phyloP scores from a whole-genome alignment of 2,329 filamentous ascomycete species.

The Aspergillus transmontanensis region DNA sequence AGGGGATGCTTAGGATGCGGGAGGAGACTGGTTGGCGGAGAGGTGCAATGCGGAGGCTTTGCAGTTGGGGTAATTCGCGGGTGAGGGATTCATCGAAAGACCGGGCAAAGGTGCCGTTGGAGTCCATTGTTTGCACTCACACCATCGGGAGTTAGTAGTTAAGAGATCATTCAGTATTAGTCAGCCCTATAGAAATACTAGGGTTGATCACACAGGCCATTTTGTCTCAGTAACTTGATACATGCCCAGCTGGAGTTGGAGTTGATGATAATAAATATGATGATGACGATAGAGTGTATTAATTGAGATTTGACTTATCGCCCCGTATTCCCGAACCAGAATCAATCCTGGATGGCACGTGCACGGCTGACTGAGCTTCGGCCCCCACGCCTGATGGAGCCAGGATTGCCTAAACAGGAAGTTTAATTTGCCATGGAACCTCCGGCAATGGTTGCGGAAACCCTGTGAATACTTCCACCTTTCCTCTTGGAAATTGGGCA shows the following conservation, averaged over 20 bases:
- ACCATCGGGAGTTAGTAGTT: conserved; percentile 10
- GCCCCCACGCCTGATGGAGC: neutral
- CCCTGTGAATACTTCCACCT: neutral
- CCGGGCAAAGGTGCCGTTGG: conserved; percentile 32
- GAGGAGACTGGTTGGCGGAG: conserved; percentile 50
- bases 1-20: conserved; percentile 43
- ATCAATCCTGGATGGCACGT: neutral
- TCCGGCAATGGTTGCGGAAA: neutral
- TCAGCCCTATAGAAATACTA: neutral
- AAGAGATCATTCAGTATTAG: conserved; percentile 14
- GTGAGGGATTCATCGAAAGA: conserved; percentile 45
- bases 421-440: neutral
- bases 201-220: neutral
- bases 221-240: neutral
- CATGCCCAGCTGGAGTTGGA: neutral
- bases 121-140: conserved; percentile 32
- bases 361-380: neutral
- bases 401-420: neutral
- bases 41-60: conserved; percentile 49
- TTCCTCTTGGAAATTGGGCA: neutral
- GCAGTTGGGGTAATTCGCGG: conserved; percentile 46
- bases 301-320: neutral
- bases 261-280: neutral
- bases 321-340: neutral
- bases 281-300: neutral